Evolutionary conservation across 2,329 filamentous ascomycete species (phyloP).

Genomic region (Cryphonectria naterciae): DNA sequence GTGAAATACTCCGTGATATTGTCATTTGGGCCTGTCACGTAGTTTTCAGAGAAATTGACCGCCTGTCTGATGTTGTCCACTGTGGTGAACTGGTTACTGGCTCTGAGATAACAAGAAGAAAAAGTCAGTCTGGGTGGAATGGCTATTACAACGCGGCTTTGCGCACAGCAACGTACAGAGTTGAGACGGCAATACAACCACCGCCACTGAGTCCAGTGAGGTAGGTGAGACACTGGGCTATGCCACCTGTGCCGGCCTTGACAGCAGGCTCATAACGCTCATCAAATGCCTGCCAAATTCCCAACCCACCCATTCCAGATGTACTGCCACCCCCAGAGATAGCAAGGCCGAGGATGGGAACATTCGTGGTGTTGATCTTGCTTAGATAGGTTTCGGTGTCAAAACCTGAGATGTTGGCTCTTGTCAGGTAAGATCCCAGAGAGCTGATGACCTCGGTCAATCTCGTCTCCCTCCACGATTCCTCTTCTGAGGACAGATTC

Average conservation of each 20-base stretch:
- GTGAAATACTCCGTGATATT: not conserved
- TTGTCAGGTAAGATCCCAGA: not conserved
- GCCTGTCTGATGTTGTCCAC: not conserved
- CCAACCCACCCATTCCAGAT: slow-evolving; percentile 5
- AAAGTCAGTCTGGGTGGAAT: not conserved
- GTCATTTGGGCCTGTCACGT: not conserved
- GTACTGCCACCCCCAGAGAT: slow-evolving; percentile 2
- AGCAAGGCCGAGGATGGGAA: not conserved
- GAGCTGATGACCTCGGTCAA: not conserved
- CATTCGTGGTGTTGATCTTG: not conserved
- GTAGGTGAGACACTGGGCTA: slow-evolving; percentile 1
- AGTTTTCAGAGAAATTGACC: not conserved
- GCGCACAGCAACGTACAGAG: not conserved
- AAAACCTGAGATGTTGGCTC: slow-evolving; percentile 1
- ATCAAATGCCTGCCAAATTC: slow-evolving; percentile 4
- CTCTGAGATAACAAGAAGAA: not conserved
- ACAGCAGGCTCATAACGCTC: not conserved
- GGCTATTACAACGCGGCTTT: not conserved
- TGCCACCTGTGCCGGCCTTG: not conserved
- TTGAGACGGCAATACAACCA: not conserved
- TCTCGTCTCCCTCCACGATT: not conserved
- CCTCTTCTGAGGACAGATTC: slow-evolving; percentile 3
- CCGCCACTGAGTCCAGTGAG: slow-evolving; percentile 3
- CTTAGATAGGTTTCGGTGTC: not conserved
- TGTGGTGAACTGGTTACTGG: slow-evolving; percentile 5